Percentiles rank a stretch among this genome's conserved stretches.
These are phyloP conservation scores for Dactylonectria macrodidyma DNA, from an alignment of 2,329 filamentous ascomycete species.

Conservation along the genomic window DNA sequence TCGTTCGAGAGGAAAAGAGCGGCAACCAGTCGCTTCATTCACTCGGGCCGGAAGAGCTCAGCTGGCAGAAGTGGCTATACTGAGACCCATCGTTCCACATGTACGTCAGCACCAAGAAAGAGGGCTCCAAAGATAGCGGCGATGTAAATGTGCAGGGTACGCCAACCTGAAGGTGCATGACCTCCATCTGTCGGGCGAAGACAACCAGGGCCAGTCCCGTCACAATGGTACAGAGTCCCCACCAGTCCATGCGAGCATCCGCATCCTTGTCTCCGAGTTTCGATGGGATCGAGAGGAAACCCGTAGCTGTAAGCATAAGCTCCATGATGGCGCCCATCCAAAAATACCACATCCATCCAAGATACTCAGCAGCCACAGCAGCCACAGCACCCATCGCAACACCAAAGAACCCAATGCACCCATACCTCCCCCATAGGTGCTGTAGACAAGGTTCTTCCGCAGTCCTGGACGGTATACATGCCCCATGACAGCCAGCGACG, in stretches of 20 bases:
- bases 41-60: slow-evolving; percentile 78
- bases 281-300: slow-evolving; percentile 56
- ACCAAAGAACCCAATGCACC: slow-evolving; percentile 72
- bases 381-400: slow-evolving; percentile 77
- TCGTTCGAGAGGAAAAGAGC: slow-evolving; percentile 78
- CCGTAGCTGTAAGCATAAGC: slow-evolving; percentile 64
- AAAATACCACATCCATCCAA: slow-evolving; percentile 79
- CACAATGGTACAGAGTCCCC: slow-evolving; percentile 72
- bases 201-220: slow-evolving; percentile 78
- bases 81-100: slow-evolving; percentile 81
- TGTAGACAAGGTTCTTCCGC: slow-evolving; percentile 78
- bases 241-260: slow-evolving; percentile 75
- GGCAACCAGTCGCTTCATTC: slow-evolving; percentile 74
- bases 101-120: slow-evolving; percentile 72
- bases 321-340: slow-evolving; percentile 69
- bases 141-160: slow-evolving; percentile 78
- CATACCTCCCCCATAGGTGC: slow-evolving; percentile 70
- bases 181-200: slow-evolving; percentile 80
- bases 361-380: slow-evolving; percentile 72
- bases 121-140: slow-evolving; percentile 75
- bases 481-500: slow-evolving; percentile 78
- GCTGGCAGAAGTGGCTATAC: slow-evolving; percentile 77
- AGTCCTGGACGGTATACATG: slow-evolving; percentile 79
- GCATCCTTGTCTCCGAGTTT: slow-evolving; percentile 48
- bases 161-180: slow-evolving; percentile 78